Evolutionary conservation across 306 rosid genomes (phyloP).

Genomic region (Cucurbita ficifolia): DNA sequence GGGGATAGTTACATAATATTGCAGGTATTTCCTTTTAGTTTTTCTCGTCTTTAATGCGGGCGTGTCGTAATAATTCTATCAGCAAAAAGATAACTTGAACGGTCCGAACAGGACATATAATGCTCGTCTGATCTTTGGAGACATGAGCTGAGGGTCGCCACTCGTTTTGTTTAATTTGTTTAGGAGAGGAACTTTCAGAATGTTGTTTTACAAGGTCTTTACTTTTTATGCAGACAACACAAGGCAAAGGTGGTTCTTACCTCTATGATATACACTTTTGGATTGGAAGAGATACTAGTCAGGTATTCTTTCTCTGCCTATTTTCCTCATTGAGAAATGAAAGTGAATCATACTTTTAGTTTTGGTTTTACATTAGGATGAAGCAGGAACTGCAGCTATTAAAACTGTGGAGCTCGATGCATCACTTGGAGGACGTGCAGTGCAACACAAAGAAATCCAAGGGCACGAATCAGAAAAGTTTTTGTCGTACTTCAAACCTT

Average conservation of each 20-base stretch:
- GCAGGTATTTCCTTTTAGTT: slow-evolving; percentile 45
- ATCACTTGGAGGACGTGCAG: slow-evolving; percentile 94
- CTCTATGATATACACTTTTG: slow-evolving; percentile 86
- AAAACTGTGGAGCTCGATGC: slow-evolving; percentile 90
- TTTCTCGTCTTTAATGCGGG: not conserved
- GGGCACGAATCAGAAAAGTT: slow-evolving; percentile 96
- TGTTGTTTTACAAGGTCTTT: not conserved
- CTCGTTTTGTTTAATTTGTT: not conserved
- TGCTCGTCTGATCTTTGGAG: not conserved
- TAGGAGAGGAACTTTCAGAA: not conserved
- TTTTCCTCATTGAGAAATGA: slow-evolving; percentile 3
- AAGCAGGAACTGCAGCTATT: slow-evolving; percentile 93
- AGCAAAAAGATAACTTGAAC: not conserved
- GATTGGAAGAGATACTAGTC: slow-evolving; percentile 98
- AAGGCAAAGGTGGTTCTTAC: slow-evolving; percentile 80
- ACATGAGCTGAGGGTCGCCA: not conserved
- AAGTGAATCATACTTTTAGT: too few species aligned
- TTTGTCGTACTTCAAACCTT: slow-evolving; percentile 93
- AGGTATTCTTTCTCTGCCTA: slow-evolving; percentile 32
- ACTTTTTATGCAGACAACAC: slow-evolving; percentile 57
- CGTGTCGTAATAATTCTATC: not conserved
- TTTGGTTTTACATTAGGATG: slow-evolving; percentile 46
- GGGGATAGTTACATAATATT: slow-evolving; percentile 87
- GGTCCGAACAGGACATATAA: not conserved
- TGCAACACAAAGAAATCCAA: slow-evolving; percentile 89